These are phyloP conservation scores for Zasmidium citrigriseum DNA, from an alignment of 2,329 filamentous ascomycete species.

Conservation along the genomic window DNA sequence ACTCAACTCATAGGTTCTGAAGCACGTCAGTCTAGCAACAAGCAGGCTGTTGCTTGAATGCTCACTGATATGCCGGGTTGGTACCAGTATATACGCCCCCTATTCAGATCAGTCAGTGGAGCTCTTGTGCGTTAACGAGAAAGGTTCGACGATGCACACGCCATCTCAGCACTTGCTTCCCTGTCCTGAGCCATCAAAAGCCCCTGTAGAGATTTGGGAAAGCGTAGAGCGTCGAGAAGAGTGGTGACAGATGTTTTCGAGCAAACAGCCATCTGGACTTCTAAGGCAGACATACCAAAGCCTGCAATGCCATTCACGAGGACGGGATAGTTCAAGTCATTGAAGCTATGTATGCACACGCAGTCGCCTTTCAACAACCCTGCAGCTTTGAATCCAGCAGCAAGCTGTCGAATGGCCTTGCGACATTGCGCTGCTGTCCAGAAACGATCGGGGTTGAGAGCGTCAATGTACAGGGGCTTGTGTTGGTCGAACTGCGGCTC, in stretches of 20 bases:
- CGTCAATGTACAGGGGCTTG: constrained; percentile 54
- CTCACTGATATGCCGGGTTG: constrained; percentile 32
- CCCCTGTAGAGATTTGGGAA: no score
- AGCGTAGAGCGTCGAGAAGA: no score
- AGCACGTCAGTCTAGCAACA: background rate
- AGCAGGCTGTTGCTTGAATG: background rate
- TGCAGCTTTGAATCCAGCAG: constrained; percentile 49
- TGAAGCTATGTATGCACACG: constrained; percentile 51
- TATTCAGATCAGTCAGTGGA: no score
- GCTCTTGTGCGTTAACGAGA: no score
- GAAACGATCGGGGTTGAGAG: constrained; percentile 38
- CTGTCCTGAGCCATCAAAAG: no score
- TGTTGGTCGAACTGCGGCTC: constrained; percentile 48
- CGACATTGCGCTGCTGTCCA: constrained; percentile 46
- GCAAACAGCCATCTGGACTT: no score
- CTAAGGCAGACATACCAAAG: constrained; percentile 17
- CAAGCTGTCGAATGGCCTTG: constrained; percentile 47
- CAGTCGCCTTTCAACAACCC: constrained; percentile 52
- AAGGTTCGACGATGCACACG: no score
- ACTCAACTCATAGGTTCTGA: constrained; percentile 31
- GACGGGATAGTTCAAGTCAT: constrained; percentile 40
- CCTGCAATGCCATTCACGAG: constrained; percentile 26
- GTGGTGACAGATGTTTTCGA: no score
- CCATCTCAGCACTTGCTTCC: no score
- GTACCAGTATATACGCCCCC: constrained; percentile 35